These are phyloP conservation scores for Perkinsus chesapeaki DNA, from an alignment of 169 alveolate species.

Conservation along the genomic window DNA sequence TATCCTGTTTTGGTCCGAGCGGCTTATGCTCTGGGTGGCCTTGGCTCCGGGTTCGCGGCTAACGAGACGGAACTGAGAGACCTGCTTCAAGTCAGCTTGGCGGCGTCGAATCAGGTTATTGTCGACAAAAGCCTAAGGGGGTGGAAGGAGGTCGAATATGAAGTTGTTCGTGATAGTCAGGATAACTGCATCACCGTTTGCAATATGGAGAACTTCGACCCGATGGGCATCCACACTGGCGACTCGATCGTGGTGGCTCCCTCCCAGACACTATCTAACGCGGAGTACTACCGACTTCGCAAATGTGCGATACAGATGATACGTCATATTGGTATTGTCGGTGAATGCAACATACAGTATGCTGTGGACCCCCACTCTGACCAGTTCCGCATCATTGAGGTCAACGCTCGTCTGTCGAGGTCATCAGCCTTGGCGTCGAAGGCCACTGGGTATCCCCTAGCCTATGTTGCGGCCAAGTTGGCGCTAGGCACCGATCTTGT, in stretches of 20 bases:
- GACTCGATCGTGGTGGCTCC: conserved; percentile 84
- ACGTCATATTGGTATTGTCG: conserved; percentile 72
- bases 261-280: conserved; percentile 70
- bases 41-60: conserved; percentile 40
- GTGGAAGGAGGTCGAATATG: conserved; percentile 80
- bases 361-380: conserved; percentile 72
- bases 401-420: conserved; percentile 77
- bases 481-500: conserved; percentile 65
- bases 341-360: conserved; percentile 80
- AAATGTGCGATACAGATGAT: conserved; percentile 55
- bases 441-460: conserved; percentile 83
- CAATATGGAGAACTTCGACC: conserved; percentile 80
- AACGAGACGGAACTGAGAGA: conserved; percentile 55
- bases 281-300: conserved; percentile 63
- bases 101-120: conserved; percentile 57
- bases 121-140: conserved; percentile 74
- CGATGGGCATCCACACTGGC: conserved; percentile 84
- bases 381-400: conserved; percentile 72
- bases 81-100: conserved; percentile 46
- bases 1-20: conserved; percentile 79
- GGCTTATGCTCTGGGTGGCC: conserved; percentile 66
- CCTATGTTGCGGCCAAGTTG: conserved; percentile 78
- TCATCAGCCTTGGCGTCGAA: conserved; percentile 77
- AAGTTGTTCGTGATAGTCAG: conserved; percentile 68
- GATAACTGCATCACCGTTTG: conserved; percentile 77